Conservation (phyloP, 306 rosid genomes). For the Elaeagnus macrophylla region DNA sequence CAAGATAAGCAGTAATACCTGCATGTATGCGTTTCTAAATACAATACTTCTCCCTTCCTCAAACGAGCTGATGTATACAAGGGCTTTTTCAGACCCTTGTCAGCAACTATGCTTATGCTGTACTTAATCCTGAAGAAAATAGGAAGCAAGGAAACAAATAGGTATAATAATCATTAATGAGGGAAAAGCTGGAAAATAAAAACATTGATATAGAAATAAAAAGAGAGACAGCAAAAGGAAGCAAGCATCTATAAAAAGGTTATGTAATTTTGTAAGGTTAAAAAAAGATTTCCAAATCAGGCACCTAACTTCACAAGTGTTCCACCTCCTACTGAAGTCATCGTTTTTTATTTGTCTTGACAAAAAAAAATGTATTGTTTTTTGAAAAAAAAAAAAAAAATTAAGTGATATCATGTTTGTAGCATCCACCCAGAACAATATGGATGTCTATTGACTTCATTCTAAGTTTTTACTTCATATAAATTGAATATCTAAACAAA, state of each 20-base stretch:
- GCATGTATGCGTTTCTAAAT: slow-evolving; percentile 76
- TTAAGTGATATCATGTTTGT: no score
- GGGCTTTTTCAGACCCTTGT: slow-evolving; percentile 86
- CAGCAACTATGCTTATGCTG: slow-evolving; percentile 96
- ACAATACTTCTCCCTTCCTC: slow-evolving; percentile 95
- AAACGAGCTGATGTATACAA: slow-evolving; percentile 85
- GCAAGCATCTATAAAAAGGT: not conserved
- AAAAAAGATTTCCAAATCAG: not conserved
- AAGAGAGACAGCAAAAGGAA: not conserved
- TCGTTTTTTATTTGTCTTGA: no score
- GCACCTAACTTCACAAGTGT: not conserved
- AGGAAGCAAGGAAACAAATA: slow-evolving; percentile 1
- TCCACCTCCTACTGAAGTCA: not conserved
- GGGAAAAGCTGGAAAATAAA: not conserved
- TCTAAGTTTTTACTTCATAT: no score
- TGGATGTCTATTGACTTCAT: no score
- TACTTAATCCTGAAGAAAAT: slow-evolving; percentile 70
- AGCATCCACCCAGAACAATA: no score
- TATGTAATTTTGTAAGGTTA: not conserved
- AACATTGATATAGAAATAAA: not conserved
- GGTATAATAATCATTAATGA: not conserved
- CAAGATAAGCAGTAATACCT: slow-evolving; percentile 45
- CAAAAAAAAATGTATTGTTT: no score
- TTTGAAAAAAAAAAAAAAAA: no score
- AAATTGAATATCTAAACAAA: not conserved